Conservation (phyloP, 2,329 filamentous ascomycete species). For the Endoconidiophora polonica region DNA sequence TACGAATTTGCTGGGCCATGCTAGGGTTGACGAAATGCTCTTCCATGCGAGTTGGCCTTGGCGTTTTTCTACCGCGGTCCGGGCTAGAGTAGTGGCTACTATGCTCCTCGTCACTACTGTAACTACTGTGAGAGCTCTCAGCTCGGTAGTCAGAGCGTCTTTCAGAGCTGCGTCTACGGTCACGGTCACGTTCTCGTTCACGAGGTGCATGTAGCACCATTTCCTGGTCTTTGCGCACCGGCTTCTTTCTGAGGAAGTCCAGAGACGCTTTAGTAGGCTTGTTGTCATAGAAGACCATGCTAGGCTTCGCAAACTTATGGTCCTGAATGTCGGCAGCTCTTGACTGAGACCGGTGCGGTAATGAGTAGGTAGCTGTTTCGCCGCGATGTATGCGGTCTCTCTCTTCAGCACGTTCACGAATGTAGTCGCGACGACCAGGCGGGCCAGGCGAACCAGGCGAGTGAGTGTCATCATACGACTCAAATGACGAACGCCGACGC, state of each 20-base stretch:
- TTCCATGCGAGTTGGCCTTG: slow-evolving; percentile 17
- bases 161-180: not conserved
- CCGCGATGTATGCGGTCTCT: not conserved
- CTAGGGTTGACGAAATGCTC: too few species aligned
- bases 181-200: not conserved
- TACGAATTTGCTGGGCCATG: not conserved
- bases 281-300: slow-evolving; percentile 8
- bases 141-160: not conserved
- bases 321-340: not conserved
- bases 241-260: not conserved
- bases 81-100: slow-evolving; percentile 25
- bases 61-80: slow-evolving; percentile 19
- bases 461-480: slow-evolving; percentile 7
- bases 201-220: slow-evolving; percentile 6
- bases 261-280: slow-evolving; percentile 2
- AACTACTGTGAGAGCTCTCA: not conserved
- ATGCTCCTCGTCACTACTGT: slow-evolving; percentile 16
- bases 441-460: not conserved
- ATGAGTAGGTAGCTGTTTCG: not conserved
- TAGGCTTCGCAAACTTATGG: slow-evolving; percentile 5
- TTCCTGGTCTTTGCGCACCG: slow-evolving; percentile 2
- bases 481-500: slow-evolving; percentile 6
- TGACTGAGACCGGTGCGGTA: slow-evolving; percentile 1
- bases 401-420: slow-evolving; percentile 7
- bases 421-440: slow-evolving; percentile 4